phyloP scores from a whole-genome alignment of 176 grass and related monocot species.

The Canna indica region DNA sequence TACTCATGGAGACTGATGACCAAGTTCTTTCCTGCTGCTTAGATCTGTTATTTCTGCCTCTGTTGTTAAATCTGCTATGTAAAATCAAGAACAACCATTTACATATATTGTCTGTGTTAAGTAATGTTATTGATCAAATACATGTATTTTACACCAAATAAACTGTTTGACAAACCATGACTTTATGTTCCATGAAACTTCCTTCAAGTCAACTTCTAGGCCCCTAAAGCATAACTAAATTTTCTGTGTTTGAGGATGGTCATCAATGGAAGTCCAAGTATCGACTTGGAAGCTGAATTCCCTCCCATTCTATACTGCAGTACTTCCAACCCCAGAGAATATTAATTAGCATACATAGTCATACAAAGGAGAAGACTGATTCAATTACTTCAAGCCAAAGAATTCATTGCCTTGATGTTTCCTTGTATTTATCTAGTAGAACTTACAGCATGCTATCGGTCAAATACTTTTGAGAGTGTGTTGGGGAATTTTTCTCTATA shows the following conservation, averaged over 20 bases:
- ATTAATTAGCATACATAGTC: too few relatives aligned
- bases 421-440: neutral
- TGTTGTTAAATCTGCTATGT: neutral
- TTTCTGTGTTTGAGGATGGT: neutral
- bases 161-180: neutral
- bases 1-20: too few relatives aligned
- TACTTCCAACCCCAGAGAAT: too few relatives aligned
- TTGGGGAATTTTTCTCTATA: neutral
- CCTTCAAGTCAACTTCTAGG: neutral
- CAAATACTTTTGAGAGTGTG: neutral
- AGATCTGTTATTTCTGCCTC: too few relatives aligned
- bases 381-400: too few relatives aligned
- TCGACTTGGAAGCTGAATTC: neutral
- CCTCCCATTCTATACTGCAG: too few relatives aligned
- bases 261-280: neutral
- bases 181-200: neutral
- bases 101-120: too few relatives aligned
- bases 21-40: too few relatives aligned
- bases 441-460: neutral
- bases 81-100: neutral
- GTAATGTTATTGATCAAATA: neutral
- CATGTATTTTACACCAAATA: neutral
- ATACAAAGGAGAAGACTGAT: too few relatives aligned
- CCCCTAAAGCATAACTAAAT: neutral
- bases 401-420: neutral